Evolutionary conservation across 1,139 yeast species (phyloP), one percentile per base, ranked within the genome.

Genomic region (Yamadazyma atlantica): DNA sequence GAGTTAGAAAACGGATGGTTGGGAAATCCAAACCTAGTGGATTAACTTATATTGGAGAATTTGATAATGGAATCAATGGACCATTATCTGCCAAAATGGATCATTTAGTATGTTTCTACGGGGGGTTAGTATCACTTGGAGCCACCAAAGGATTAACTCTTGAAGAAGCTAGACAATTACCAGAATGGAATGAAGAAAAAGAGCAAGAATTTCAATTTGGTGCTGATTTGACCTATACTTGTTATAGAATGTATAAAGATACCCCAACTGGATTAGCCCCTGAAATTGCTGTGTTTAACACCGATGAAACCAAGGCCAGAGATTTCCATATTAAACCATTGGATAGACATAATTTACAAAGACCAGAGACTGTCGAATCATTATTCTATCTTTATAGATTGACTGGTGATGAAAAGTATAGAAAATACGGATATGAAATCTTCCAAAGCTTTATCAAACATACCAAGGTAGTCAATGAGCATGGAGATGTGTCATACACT

Each of bases 311-410:
- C 9, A 52, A 57, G 12, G 45, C 58, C 2, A 41, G 48, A 12
- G 95, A 86, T 55, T 86, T 88, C 58, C 58, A 51, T 46, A 82
- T 88, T 51, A 85, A 86, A 55, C 80, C 80, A 4, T 59, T 65
- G 19, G 97, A 90, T 56, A 76, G 73, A 40, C 96, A 89, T 58
- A 88, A 88, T 58, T 65, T 89, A 46, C 97, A 89, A 64, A 77
- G 97, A 49, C 97, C 97, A 1, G 97, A 90, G 58, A 87, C 97
- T 0, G 95, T 89, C 3, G 97, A 90, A 61, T 84, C 95, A 1
- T 69, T 90, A 35, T 89, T 85, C 69, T 74, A 85, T 50, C 64
- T 90, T 47, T 90, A 83, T 66, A 77, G 94, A 50, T 68, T 89
- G 48, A 87, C 96, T 1, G 82, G 84, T 21, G 94, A 90, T 54